These are phyloP conservation scores for Petunia axillaris DNA, from an alignment of 257 asterid species.

Conservation along the genomic window DNA sequence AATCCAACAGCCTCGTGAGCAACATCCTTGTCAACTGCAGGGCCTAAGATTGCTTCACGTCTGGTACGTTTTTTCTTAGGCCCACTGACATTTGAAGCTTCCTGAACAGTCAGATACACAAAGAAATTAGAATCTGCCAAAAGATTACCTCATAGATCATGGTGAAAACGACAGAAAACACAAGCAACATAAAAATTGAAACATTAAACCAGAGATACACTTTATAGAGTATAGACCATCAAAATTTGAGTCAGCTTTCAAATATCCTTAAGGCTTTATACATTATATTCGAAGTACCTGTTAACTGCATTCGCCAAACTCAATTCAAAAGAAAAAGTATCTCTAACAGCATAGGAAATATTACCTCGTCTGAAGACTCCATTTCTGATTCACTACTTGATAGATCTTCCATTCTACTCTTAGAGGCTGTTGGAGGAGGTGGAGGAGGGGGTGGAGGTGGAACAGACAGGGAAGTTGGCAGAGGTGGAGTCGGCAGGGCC, in stretches of 20 bases:
- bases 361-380: conserved; percentile 97
- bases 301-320: not conserved
- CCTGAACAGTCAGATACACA: conserved; percentile 51
- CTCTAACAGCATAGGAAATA: conserved; percentile 1
- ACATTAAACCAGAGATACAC: conserved; percentile 11
- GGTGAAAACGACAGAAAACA: conserved; percentile 2
- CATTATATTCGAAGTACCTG: not conserved
- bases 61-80: conserved; percentile 67
- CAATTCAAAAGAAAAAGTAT: not conserved
- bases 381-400: conserved; percentile 85
- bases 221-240: not conserved
- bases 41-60: conserved; percentile 76
- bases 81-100: conserved; percentile 43
- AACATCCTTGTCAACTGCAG: conserved; percentile 81
- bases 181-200: not conserved
- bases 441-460: conserved; percentile 57
- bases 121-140: conserved; percentile 28
- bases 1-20: conserved; percentile 91
- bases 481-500: conserved; percentile 93
- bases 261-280: not conserved
- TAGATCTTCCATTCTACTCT: conserved; percentile 42
- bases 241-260: not conserved
- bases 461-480: conserved; percentile 58
- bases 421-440: conserved; percentile 55
- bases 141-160: not conserved